Evolutionary conservation across 805 yeast genomes (phyloP).

Genomic region (Peterozyma xylosa): DNA sequence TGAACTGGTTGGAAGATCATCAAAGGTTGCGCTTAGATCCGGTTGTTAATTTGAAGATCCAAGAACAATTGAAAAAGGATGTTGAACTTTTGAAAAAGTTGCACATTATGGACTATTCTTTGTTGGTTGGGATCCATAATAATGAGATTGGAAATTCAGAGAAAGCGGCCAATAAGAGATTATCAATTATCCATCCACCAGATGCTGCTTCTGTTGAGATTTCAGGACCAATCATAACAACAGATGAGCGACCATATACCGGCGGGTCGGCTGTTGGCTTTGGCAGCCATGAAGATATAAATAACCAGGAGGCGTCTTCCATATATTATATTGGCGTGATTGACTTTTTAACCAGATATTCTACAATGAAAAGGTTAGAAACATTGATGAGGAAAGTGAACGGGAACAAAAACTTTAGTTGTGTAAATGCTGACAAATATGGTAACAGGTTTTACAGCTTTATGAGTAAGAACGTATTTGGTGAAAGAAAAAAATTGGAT

Average conservation of each 20-base stretch:
- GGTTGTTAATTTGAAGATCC: constrained; percentile 45
- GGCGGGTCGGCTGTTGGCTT: constrained; percentile 13
- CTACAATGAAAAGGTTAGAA: constrained; percentile 68
- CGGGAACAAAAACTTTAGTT: constrained; percentile 61
- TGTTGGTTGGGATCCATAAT: constrained; percentile 84
- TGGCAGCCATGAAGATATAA: constrained; percentile 57
- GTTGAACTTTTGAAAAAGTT: constrained; percentile 62
- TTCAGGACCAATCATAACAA: background rate
- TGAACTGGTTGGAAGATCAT: constrained; percentile 73
- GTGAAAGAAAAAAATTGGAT: constrained; percentile 67
- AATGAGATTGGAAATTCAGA: constrained; percentile 46
- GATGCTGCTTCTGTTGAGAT: constrained; percentile 14
- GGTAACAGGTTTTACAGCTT: constrained; percentile 80
- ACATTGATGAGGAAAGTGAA: constrained; percentile 76
- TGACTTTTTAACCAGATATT: constrained; percentile 83
- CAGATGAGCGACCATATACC: constrained; percentile 15
- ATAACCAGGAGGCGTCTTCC: constrained; percentile 47
- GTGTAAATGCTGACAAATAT: constrained; percentile 86
- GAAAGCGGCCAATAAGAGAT: constrained; percentile 25
- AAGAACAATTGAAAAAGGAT: constrained; percentile 69
- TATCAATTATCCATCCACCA: constrained; percentile 37
- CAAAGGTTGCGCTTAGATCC: constrained; percentile 74
- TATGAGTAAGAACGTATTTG: constrained; percentile 34
- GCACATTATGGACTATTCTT: constrained; percentile 93
- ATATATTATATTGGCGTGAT: constrained; percentile 84